A percentile compares a stretch with the other conserved stretches of the same genome.
These are phyloP conservation scores for Pisolithus microcarpus DNA, from an alignment of 768 basidiomycete genomes.

Conservation along the genomic window DNA sequence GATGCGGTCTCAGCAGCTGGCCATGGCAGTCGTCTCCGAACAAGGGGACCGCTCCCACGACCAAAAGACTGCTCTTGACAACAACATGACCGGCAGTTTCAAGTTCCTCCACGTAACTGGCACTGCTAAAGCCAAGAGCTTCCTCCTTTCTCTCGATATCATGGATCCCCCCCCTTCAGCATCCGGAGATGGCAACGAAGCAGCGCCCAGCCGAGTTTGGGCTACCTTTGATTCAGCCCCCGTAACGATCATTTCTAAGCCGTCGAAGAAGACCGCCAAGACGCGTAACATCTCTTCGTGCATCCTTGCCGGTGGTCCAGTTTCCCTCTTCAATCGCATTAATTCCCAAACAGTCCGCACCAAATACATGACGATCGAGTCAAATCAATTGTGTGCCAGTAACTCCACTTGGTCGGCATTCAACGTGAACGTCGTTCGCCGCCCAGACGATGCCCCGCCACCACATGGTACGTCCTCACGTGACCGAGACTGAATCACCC, in stretches of 20 bases:
- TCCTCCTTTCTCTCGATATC: slow-evolving; percentile 79
- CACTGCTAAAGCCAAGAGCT: slow-evolving; percentile 84
- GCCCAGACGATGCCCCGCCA: slow-evolving; percentile 56
- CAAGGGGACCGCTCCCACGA: slow-evolving; percentile 77
- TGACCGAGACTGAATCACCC: slow-evolving; percentile 36
- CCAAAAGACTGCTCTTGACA: slow-evolving; percentile 77
- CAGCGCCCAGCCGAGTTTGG: slow-evolving; percentile 64
- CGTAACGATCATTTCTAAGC: slow-evolving; percentile 93
- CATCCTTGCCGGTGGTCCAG: slow-evolving; percentile 82
- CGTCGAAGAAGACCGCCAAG: slow-evolving; percentile 95
- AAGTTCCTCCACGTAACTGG: slow-evolving; percentile 87
- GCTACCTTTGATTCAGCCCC: slow-evolving; percentile 89
- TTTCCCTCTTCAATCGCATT: slow-evolving; percentile 93
- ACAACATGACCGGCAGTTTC: slow-evolving; percentile 82
- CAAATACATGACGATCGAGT: slow-evolving; percentile 94
- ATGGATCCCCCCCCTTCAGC: slow-evolving; percentile 60
- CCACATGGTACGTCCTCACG: slow-evolving; percentile 57
- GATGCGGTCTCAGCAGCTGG: slow-evolving; percentile 71
- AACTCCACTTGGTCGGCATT: slow-evolving; percentile 92
- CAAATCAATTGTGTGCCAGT: slow-evolving; percentile 77
- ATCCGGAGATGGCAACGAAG: slow-evolving; percentile 31
- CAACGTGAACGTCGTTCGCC: slow-evolving; percentile 82
- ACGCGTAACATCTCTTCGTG: slow-evolving; percentile 88
- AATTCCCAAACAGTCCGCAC: slow-evolving; percentile 95
- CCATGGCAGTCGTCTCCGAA: slow-evolving; percentile 83